Percentiles rank a stretch among this genome's conserved stretches.
These are phyloP conservation scores for Leishmania mexicana DNA, from an alignment of 208 protist genomes.

Conservation along the genomic window DNA sequence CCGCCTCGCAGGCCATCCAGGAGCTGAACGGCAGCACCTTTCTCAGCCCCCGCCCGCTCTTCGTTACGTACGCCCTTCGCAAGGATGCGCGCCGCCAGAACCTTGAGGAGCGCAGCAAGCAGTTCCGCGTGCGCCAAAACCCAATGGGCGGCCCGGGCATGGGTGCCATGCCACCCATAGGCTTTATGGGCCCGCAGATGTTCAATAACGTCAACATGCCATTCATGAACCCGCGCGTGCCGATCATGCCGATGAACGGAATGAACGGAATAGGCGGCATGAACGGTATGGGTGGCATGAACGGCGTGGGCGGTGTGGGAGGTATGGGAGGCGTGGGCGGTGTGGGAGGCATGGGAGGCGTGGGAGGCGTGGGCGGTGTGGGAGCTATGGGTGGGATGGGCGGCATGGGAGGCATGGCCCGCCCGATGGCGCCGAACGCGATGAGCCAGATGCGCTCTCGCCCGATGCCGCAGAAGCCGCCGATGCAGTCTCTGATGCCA, in stretches of 20 bases:
- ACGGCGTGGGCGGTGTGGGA: conserved; percentile 36
- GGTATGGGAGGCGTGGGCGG: conserved; percentile 30
- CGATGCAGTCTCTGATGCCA: conserved; percentile 74
- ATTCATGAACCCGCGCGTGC: conserved; percentile 79
- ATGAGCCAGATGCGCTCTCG: conserved; percentile 79
- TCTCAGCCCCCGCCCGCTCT: conserved; percentile 96
- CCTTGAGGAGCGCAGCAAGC: conserved; percentile 92
- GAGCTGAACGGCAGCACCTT: conserved; percentile 97
- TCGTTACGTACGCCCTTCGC: conserved; percentile 97
- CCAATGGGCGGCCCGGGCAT: conserved; percentile 67
- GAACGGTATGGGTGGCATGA: conserved; percentile 35
- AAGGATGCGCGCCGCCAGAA: conserved; percentile 96
- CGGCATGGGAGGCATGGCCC: conserved; percentile 39
- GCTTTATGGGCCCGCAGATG: conserved; percentile 53
- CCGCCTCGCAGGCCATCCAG: conserved; percentile 95
- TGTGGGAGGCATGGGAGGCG: conserved; percentile 41
- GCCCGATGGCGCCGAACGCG: conserved; percentile 61
- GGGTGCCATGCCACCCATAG: conserved; percentile 43
- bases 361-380: conserved; percentile 41
- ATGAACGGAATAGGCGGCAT: conserved; percentile 42
- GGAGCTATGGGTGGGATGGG: conserved; percentile 38
- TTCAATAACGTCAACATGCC: conserved; percentile 75
- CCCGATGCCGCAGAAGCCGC: conserved; percentile 55
- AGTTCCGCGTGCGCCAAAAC: conserved; percentile 78
- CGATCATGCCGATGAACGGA: conserved; percentile 73